Evolutionary conservation across 257 asterid genomes (phyloP).

Genomic region (Paraleonurus japonicus): DNA sequence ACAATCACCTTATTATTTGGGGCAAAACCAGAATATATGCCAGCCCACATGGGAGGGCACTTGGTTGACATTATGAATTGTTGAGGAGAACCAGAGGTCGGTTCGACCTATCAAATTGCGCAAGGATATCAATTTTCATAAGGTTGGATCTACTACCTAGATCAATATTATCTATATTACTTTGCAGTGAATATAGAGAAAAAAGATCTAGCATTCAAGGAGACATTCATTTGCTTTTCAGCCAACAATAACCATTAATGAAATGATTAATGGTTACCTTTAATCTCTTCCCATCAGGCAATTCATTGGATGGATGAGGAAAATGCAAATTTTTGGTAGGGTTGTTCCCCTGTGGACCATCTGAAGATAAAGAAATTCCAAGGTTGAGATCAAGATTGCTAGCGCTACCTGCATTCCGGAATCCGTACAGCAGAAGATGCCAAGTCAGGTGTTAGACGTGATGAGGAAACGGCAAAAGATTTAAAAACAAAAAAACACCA

Average conservation of each 20-base stretch:
- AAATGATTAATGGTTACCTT: slow-evolving; percentile 42
- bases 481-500: background rate
- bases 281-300: slow-evolving; percentile 46
- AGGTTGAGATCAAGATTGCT: slow-evolving; percentile 87
- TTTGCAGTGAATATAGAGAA: background rate
- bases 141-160: slow-evolving; percentile 7
- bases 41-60: slow-evolving; percentile 46
- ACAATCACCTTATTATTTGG: slow-evolving; percentile 52
- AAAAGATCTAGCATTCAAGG: slow-evolving; percentile 2
- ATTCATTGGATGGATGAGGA: slow-evolving; percentile 34
- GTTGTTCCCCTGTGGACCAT: slow-evolving; percentile 35
- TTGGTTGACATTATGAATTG: slow-evolving; percentile 47
- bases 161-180: background rate
- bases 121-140: slow-evolving; percentile 6
- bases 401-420: slow-evolving; percentile 45
- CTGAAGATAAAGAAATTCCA: slow-evolving; percentile 64
- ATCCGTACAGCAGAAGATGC: slow-evolving; percentile 3
- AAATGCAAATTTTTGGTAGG: slow-evolving; percentile 31
- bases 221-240: background rate
- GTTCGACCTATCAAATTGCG: slow-evolving; percentile 41
- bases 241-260: slow-evolving; percentile 1
- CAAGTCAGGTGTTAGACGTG: slow-evolving; percentile 7
- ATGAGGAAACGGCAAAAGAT: background rate
- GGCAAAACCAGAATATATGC: slow-evolving; percentile 45
- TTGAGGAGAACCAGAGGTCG: slow-evolving; percentile 40